Percentiles rank a stretch among this genome's conserved stretches.
Evolutionary conservation across 345 rosid species (phyloP).

Genomic region (Raphanus sativus): DNA sequence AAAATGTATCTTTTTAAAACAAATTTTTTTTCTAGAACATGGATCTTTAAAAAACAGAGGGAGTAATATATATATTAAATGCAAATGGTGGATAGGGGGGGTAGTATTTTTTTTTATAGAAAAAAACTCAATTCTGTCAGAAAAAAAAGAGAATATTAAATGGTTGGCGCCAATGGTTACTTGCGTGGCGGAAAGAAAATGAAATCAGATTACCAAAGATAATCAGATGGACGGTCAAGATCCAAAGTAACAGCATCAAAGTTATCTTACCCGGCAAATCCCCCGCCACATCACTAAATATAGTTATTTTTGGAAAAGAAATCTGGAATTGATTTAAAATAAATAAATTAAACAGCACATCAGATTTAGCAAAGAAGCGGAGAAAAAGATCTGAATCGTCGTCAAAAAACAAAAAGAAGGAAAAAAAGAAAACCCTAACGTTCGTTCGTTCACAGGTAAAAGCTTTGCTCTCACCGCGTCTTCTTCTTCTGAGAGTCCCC

Average conservation of each 20-base stretch:
- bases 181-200: background rate
- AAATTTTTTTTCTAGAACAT: too few relatives aligned
- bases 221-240: background rate
- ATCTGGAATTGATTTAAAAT: background rate
- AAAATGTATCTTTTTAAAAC: too few relatives aligned
- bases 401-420: background rate
- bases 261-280: background rate
- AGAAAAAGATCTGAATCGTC: background rate
- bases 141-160: too few relatives aligned
- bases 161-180: background rate
- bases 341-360: background rate
- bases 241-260: background rate
- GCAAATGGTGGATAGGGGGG: background rate
- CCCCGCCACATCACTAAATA: background rate
- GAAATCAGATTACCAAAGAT: background rate
- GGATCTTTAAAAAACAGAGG: too few relatives aligned
- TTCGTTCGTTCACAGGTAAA: slow-evolving; percentile 8
- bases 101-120: background rate
- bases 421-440: slow-evolving; percentile 9
- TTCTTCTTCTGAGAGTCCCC: slow-evolving; percentile 11
- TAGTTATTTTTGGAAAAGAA: background rate
- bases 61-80: too few relatives aligned
- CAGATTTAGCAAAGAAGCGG: background rate
- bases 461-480: slow-evolving; percentile 21
- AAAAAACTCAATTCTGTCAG: background rate